Conservation (phyloP, 1,139 yeast species). For the Meyerozyma guilliermondii region DNA sequence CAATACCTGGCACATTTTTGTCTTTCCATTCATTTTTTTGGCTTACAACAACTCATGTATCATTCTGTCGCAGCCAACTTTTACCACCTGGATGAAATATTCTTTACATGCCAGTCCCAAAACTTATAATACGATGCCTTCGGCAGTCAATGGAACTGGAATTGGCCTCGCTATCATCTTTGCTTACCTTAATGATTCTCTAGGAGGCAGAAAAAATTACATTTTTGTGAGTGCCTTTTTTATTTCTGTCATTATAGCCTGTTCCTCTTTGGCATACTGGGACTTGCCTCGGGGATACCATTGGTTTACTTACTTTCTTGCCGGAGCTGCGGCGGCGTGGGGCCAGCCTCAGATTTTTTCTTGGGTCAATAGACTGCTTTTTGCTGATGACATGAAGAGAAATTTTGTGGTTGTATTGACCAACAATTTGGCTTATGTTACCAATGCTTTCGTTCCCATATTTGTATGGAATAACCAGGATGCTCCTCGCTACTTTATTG, state of each 20-base stretch:
- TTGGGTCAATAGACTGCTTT: slow-evolving; percentile 48
- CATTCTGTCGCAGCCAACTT: slow-evolving; percentile 43
- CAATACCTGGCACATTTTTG: slow-evolving; percentile 45
- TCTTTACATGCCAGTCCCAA: slow-evolving; percentile 33
- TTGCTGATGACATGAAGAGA: slow-evolving; percentile 45
- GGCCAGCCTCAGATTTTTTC: slow-evolving; percentile 47
- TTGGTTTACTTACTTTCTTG: slow-evolving; percentile 43
- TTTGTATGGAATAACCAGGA: slow-evolving; percentile 38
- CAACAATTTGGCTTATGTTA: slow-evolving; percentile 48
- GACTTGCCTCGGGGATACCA: slow-evolving; percentile 42
- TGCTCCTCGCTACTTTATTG: slow-evolving; percentile 42
- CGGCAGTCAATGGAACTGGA: slow-evolving; percentile 40
- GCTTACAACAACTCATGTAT: slow-evolving; percentile 45
- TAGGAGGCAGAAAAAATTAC: slow-evolving; percentile 38
- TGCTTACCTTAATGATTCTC: slow-evolving; percentile 39
- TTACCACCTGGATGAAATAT: slow-evolving; percentile 49
- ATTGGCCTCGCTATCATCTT: slow-evolving; percentile 35
- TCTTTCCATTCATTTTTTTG: slow-evolving; percentile 45
- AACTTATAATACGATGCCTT: slow-evolving; percentile 45
- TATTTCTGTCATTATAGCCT: slow-evolving; percentile 32
- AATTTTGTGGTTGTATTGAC: slow-evolving; percentile 46
- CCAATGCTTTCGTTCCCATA: slow-evolving; percentile 42
- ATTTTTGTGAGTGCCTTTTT: slow-evolving; percentile 33
- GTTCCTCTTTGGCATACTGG: slow-evolving; percentile 42
- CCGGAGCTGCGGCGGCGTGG: slow-evolving; percentile 43